phyloP scores from a whole-genome alignment of 257 asterid species.

The Solanum megistacrolobum region DNA sequence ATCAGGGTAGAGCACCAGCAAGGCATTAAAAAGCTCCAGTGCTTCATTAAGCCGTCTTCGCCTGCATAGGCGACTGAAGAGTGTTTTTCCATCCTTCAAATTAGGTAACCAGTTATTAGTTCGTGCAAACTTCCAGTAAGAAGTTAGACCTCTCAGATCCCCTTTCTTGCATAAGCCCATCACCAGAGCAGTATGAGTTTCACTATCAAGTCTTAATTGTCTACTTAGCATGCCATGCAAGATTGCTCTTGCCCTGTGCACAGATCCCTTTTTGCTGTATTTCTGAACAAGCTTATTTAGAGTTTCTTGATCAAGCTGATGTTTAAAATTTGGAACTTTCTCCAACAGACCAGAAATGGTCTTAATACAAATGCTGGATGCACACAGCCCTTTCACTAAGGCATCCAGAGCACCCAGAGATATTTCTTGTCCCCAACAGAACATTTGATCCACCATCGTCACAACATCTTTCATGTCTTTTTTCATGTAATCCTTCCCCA shows the following conservation, averaged over 20 bases:
- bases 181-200: conserved; percentile 42
- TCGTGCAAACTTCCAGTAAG: conserved; percentile 32
- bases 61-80: conserved; percentile 37
- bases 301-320: conserved; percentile 43
- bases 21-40: conserved; percentile 42
- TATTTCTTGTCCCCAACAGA: conserved; percentile 70
- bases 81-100: conserved; percentile 35
- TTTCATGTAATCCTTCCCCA: conserved; percentile 19
- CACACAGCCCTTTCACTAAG: conserved; percentile 28
- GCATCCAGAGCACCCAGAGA: conserved; percentile 33
- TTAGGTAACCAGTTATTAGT: conserved; percentile 57
- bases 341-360: conserved; percentile 30
- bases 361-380: conserved; percentile 22
- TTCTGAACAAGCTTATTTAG: conserved; percentile 51
- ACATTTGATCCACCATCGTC: conserved; percentile 44
- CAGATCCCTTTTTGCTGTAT: conserved; percentile 45
- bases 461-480: conserved; percentile 20
- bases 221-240: conserved; percentile 49
- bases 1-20: conserved; percentile 13
- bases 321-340: conserved; percentile 18
- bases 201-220: conserved; percentile 28
- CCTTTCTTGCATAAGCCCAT: conserved; percentile 41
- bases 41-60: conserved; percentile 43
- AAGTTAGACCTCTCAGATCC: conserved; percentile 34
- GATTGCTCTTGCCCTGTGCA: conserved; percentile 35